phyloP scores from a whole-genome alignment of 306 rosid genomes.

The Cucumis cinereus region DNA sequence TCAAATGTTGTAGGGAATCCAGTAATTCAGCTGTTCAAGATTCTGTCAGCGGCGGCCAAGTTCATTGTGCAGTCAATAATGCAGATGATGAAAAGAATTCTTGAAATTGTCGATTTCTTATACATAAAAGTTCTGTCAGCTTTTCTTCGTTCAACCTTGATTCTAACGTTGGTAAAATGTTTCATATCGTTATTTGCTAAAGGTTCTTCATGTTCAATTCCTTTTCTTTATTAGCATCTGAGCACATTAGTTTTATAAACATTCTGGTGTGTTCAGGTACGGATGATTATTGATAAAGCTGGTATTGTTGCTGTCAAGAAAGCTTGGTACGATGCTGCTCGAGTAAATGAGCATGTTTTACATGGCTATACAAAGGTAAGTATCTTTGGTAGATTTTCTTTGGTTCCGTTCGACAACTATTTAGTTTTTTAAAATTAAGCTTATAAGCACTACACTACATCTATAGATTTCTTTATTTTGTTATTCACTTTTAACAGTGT shows the following conservation, averaged over 20 bases:
- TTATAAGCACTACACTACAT: background rate
- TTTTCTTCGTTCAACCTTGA: constrained; percentile 54
- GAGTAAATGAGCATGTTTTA: constrained; percentile 46
- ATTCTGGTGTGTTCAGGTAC: constrained; percentile 30
- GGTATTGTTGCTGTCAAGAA: constrained; percentile 63
- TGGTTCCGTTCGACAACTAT: too few species aligned
- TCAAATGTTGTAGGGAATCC: constrained; percentile 19
- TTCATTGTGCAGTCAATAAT: constrained; percentile 28
- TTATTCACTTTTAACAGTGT: background rate
- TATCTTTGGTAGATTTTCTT: background rate
- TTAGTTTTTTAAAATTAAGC: background rate
- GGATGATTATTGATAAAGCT: constrained; percentile 58
- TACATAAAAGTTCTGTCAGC: constrained; percentile 45
- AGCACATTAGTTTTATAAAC: background rate
- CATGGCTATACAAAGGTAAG: constrained; percentile 76
- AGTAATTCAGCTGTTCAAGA: constrained; percentile 31
- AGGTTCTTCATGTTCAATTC: background rate
- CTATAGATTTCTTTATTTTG: background rate
- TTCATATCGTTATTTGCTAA: background rate
- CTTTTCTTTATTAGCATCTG: background rate
- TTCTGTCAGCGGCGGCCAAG: constrained; percentile 29
- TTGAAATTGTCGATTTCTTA: constrained; percentile 29
- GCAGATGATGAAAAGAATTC: constrained; percentile 39
- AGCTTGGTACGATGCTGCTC: constrained; percentile 68
- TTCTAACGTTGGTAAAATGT: constrained; percentile 46